Percentiles rank a stretch among this genome's conserved stretches.
phyloP scores from a whole-genome alignment of 1,284 basidiomycete genomes.

The Puccinia polysora region DNA sequence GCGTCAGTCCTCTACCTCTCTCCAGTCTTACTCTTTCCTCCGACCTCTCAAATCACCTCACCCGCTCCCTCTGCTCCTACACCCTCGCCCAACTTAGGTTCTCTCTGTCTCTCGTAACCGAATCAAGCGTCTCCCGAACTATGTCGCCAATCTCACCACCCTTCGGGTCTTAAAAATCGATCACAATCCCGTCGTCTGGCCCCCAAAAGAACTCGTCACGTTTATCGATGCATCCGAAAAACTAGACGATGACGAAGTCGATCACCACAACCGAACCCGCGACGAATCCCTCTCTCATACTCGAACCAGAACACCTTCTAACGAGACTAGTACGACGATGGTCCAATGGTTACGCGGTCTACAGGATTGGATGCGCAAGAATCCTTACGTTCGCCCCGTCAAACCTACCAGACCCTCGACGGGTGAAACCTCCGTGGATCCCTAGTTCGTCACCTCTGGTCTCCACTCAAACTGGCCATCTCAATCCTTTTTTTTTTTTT shows the following conservation, averaged over 20 bases:
- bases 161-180: conserved; percentile 81
- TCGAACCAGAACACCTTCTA: conserved; percentile 56
- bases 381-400: conserved; percentile 43
- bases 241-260: conserved; percentile 26
- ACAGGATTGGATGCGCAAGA: conserved; percentile 65
- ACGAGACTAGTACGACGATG: conserved; percentile 58
- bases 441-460: neutral
- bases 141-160: conserved; percentile 67
- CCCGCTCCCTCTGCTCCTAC: too few relatives aligned
- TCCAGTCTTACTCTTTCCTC: too few relatives aligned
- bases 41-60: too few relatives aligned
- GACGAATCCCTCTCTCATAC: conserved; percentile 57
- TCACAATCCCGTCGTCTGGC: conserved; percentile 89
- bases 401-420: conserved; percentile 34
- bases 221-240: conserved; percentile 38
- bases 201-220: conserved; percentile 55
- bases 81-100: too few relatives aligned
- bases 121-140: conserved; percentile 71
- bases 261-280: conserved; percentile 55
- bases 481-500: neutral
- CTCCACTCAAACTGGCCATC: neutral
- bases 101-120: conserved; percentile 83
- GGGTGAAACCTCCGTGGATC: conserved; percentile 10
- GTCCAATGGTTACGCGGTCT: conserved; percentile 64
- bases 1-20: conserved; percentile 60